Conservation (phyloP, 2,329 filamentous ascomycete species). For the Fusarium mangiferae region DNA sequence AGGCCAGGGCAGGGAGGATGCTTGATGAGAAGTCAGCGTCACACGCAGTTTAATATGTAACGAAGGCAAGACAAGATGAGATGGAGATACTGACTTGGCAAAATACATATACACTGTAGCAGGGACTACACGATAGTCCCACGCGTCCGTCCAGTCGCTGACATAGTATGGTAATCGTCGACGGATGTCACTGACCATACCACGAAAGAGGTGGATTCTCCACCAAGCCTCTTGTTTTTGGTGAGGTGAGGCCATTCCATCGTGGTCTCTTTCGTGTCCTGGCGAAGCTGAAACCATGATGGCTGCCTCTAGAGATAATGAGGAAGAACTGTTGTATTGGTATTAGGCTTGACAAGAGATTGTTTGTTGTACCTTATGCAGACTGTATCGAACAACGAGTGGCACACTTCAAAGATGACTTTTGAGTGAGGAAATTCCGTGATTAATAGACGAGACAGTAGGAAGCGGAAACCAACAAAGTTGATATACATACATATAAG, state of each 20-base stretch:
- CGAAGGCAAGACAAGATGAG: background rate
- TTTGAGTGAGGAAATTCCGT: background rate
- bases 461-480: background rate
- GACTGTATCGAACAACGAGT: constrained; percentile 1
- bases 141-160: constrained; percentile 87
- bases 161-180: constrained; percentile 79
- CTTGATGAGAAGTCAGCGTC: constrained; percentile 55
- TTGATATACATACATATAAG: background rate
- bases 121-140: constrained; percentile 89
- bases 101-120: constrained; percentile 96
- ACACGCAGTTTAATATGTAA: background rate
- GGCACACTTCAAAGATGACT: background rate
- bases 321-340: background rate
- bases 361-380: background rate
- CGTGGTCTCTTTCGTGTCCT: constrained; percentile 5
- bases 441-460: background rate
- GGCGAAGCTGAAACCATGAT: constrained; percentile 25
- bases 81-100: constrained; percentile 73
- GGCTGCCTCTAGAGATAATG: background rate
- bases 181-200: constrained; percentile 82
- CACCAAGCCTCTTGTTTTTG: constrained; percentile 66
- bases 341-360: background rate
- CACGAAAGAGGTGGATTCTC: constrained; percentile 78
- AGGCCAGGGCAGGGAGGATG: constrained; percentile 87
- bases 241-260: constrained; percentile 4